Base-by-base conservation (phyloP, 176 grass and related monocot species). In the Zoysia pacifica region DNA sequence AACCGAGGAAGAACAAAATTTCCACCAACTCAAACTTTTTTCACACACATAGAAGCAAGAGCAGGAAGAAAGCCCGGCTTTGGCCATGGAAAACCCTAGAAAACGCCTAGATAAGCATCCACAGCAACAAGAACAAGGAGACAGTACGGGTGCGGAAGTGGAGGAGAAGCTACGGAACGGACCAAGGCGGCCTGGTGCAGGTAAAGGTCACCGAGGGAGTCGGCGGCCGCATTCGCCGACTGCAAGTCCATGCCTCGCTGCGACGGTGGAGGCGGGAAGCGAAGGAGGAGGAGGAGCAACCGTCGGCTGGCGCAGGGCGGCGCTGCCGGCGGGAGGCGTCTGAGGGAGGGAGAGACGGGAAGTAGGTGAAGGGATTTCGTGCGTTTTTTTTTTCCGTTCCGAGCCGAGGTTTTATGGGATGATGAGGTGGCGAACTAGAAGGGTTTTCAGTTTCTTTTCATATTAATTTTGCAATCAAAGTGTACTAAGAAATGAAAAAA, bases 191-290 rank as follows among this genome's bases (percentile, higher is more conserved):
- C 40, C 58, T 85, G 48, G n/a, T 85, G 82, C 42, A 82, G 82
- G 43, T 85, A 85, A 48, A 85, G 28, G 11, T 59, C 82, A 0
- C 54, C 87, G 6, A 77, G 78, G 49, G 72, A 70, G 77, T 74
- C 47, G 62, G 62, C 70, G 63, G 56, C 55, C 18, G 77, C 87
- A 89, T 81, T 89, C n/a, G 49, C 48, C 3, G 58, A 59, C 13
- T 85, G 76, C 72, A 85, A 77, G 73, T 89, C 77, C 86, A 88
- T 88, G 86, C 12, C 16, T 36, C 59, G 19, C 20, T 62, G 48
- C 76, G 48, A 16, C 0, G 11, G 16, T 38, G 37, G 14, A 0
- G 52, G 9, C 2, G 40, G 40, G 39, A 12, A 15, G 71, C 39
- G 51, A 39, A 9, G 51, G 51, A 72, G 35, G 28, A 71, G 14